Percentiles rank a stretch among this genome's conserved stretches.
Evolutionary conservation across 73 alveolate species (phyloP).

Genomic region (Symbiodinium natans): DNA sequence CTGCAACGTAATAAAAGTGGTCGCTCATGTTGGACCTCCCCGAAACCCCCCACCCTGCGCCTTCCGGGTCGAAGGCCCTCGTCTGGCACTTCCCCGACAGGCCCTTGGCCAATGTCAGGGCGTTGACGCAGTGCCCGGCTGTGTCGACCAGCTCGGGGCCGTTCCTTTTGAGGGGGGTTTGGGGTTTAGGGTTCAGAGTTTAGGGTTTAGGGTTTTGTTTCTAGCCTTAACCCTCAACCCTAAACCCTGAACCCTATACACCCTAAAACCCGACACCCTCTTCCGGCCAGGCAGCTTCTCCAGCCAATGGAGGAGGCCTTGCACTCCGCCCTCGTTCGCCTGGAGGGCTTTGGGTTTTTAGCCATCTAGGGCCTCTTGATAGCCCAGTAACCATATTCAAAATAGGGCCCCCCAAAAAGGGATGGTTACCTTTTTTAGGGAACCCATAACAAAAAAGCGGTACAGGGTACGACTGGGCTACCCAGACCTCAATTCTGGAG

Average conservation of each 20-base stretch:
- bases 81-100: background rate
- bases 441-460: no score
- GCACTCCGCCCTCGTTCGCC: background rate
- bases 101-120: background rate
- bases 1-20: no score
- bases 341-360: no score
- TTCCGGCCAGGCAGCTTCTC: background rate
- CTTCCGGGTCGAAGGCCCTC: background rate
- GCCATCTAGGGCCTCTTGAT: no score
- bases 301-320: background rate
- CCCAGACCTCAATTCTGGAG: no score
- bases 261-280: no score
- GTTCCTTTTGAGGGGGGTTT: background rate
- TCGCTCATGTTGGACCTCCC: no score
- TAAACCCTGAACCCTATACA: background rate
- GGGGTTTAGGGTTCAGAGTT: background rate
- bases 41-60: background rate
- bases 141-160: constrained; percentile 17
- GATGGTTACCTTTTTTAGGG: no score
- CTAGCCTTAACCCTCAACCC: background rate
- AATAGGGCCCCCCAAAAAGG: no score
- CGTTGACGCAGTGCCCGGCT: background rate
- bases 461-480: no score
- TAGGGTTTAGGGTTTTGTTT: no score
- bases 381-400: no score